Evolutionary conservation across 2,329 filamentous ascomycete genomes (phyloP), one percentile per base, ranked within the genome.

Genomic region (Alternaria gansuensis): DNA sequence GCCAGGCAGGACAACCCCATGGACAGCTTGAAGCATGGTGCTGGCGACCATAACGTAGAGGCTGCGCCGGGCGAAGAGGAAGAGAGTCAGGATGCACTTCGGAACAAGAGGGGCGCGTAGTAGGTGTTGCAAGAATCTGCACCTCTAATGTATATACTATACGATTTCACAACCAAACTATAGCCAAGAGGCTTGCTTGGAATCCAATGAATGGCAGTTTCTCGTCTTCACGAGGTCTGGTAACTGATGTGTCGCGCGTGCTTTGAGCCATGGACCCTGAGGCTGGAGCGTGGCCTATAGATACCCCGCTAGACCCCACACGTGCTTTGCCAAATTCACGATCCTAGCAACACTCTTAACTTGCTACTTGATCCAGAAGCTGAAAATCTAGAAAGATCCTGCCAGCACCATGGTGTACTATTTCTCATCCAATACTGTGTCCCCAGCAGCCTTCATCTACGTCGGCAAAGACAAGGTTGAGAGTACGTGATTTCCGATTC

Each of bases 391-490:
- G 37, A n/a, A 9, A 5, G 3, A 46, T 17, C 14, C 26, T 7
- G 21, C 21, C 21, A 40, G 5, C 29, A 67, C 67, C 2, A 96
- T 99, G 95, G 95, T 99, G 45, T 97, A 91, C 81, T 98, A 98
- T 79, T 98, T 95, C 78, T 95, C 88, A 1, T 98, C 94, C 26
- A 94, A 87, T 62, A 87, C 88, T 40, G 92, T 96, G 37, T 84
- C 88, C 11, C 94, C 95, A 2, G 77, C 92, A 31, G 94, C 92
- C 40, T 93, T 90, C 76, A 88, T 99, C 74, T 99, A 99, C 77
- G 92, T 97, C 59, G 95, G 95, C 79, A 99, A 98, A 80, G 95
- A 99, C 83, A 99, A 99, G 82, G 93, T 95, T 70, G 95, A 99
- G 83, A 99, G 95, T 97, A 84, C 74, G 89, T 67, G 11, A 60